Percentiles rank a stretch among this genome's conserved stretches.
These are phyloP conservation scores for Aspergillus ellipticus DNA, from an alignment of 495 filamentous ascomycete species.

Conservation along the genomic window DNA sequence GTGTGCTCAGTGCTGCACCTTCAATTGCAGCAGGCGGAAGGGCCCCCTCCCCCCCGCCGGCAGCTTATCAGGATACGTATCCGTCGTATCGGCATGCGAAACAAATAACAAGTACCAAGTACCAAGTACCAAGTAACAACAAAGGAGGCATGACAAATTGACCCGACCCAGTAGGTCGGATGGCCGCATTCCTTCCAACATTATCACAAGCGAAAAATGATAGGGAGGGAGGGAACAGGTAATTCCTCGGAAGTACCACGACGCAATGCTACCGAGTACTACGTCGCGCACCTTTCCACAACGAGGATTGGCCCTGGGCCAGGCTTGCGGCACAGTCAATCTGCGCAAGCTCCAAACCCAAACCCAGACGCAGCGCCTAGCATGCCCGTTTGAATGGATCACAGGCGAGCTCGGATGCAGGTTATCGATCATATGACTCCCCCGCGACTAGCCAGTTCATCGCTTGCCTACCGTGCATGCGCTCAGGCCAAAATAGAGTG, in stretches of 20 bases:
- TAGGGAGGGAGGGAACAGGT: too few relatives aligned
- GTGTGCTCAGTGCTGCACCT: too few relatives aligned
- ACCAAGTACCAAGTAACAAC: too few relatives aligned
- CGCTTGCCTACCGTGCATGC: neutral
- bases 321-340: conserved; percentile 21
- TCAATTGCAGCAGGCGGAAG: conserved; percentile 2
- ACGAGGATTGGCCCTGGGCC: neutral
- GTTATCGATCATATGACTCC: neutral
- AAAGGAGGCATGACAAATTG: neutral
- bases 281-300: neutral
- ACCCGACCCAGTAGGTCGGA: too few relatives aligned
- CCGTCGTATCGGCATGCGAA: too few relatives aligned
- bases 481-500: neutral
- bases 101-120: too few relatives aligned
- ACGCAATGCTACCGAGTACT: neutral
- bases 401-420: neutral
- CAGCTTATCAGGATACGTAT: neutral
- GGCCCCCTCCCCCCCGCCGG: neutral
- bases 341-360: conserved; percentile 19
- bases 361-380: neutral
- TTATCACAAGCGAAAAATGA: neutral
- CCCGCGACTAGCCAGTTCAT: neutral
- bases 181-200: too few relatives aligned
- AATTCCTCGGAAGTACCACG: neutral
- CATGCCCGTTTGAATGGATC: neutral